These are phyloP conservation scores for Prunus davidiana DNA, from an alignment of 306 rosid species.

Conservation along the genomic window DNA sequence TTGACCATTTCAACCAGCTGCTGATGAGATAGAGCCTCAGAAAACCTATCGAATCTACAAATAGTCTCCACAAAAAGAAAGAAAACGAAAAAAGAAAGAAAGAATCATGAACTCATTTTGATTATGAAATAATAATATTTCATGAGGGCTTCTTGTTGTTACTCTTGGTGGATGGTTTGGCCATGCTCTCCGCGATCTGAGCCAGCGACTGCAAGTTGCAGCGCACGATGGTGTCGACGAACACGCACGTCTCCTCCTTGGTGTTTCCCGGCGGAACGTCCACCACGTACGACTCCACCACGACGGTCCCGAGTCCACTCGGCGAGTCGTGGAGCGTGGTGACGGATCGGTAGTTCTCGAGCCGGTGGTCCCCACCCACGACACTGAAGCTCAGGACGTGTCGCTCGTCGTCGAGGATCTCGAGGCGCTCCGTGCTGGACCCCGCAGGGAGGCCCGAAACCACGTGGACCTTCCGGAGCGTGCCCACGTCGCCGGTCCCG, in stretches of 20 bases:
- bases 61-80: background rate
- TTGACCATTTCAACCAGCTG: background rate
- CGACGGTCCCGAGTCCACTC: constrained; percentile 58
- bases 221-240: constrained; percentile 86
- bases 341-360: constrained; percentile 76
- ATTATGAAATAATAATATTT: background rate
- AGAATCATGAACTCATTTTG: background rate
- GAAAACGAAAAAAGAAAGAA: background rate
- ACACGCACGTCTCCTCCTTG: constrained; percentile 83
- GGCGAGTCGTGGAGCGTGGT: constrained; percentile 60
- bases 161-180: background rate
- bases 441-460: constrained; percentile 91
- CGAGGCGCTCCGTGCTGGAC: constrained; percentile 81
- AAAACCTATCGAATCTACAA: background rate
- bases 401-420: constrained; percentile 88
- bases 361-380: constrained; percentile 88
- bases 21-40: background rate
- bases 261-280: constrained; percentile 88
- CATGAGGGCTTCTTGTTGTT: background rate
- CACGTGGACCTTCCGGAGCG: constrained; percentile 68
- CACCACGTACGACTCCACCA: constrained; percentile 81
- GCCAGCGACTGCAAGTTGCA: constrained; percentile 87
- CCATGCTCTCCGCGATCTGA: constrained; percentile 74
- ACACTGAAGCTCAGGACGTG: constrained; percentile 92
- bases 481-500: constrained; percentile 67